Evolutionary conservation across 495 filamentous ascomycete genomes (phyloP).

Genomic region (Xeromyces bisporus): DNA sequence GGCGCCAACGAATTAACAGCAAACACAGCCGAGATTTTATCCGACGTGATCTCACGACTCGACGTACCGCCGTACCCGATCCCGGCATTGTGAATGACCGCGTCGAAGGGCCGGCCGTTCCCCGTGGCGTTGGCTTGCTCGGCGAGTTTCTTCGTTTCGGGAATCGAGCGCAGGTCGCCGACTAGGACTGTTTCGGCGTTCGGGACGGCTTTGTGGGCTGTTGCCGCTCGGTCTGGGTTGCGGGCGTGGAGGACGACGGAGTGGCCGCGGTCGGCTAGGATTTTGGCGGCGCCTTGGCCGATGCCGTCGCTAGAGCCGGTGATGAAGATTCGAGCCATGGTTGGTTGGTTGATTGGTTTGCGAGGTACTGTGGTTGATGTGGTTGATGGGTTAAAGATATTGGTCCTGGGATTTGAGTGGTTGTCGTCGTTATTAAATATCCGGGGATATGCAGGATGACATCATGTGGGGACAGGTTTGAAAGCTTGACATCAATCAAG

Average conservation of each 20-base stretch:
- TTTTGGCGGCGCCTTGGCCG: constrained; percentile 32
- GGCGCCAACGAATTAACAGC: constrained; percentile 41
- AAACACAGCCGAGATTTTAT: constrained; percentile 35
- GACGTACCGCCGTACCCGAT: constrained; percentile 21
- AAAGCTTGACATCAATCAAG: too few relatives aligned
- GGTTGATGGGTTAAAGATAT: too few relatives aligned
- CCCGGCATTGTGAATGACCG: constrained; percentile 43
- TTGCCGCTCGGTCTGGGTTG: constrained; percentile 28
- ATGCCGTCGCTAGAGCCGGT: constrained; percentile 34
- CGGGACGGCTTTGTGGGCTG: constrained; percentile 27
- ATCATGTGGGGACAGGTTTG: too few relatives aligned
- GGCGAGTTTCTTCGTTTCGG: constrained; percentile 37
- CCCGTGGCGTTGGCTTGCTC: constrained; percentile 26
- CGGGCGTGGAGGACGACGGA: constrained; percentile 40
- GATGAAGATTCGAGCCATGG: constrained; percentile 40
- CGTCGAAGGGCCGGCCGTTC: constrained; percentile 32
- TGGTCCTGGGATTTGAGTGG: too few relatives aligned
- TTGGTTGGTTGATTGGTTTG: too few relatives aligned
- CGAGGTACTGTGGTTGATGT: too few relatives aligned
- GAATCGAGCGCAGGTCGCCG: constrained; percentile 32
- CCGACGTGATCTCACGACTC: constrained; percentile 17
- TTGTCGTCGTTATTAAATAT: too few relatives aligned
- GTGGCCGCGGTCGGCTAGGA: constrained; percentile 34
- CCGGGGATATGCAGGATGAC: too few relatives aligned
- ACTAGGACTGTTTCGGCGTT: constrained; percentile 32